These are phyloP conservation scores for Musa troglodytarum DNA, from an alignment of 176 grass and related monocot genomes.

Conservation along the genomic window DNA sequence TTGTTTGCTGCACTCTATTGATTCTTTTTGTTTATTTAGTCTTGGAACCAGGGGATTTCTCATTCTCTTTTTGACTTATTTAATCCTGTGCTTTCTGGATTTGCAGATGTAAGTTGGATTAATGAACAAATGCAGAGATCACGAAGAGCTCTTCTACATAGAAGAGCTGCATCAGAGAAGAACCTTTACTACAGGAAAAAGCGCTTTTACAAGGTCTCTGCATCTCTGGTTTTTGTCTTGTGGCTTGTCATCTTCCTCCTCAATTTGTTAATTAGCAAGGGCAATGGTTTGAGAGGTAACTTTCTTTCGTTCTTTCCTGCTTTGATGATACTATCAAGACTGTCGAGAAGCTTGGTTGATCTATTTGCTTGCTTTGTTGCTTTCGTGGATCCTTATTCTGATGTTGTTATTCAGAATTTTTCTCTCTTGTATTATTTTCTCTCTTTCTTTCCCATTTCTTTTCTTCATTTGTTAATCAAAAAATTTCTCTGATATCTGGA, in stretches of 20 bases:
- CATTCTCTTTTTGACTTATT: background rate
- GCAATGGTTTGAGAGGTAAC: slow-evolving; percentile 60
- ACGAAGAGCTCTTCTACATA: slow-evolving; percentile 48
- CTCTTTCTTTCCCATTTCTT: background rate
- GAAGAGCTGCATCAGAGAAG: slow-evolving; percentile 51
- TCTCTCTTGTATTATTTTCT: background rate
- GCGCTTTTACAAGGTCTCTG: slow-evolving; percentile 55
- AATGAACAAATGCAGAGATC: slow-evolving; percentile 83
- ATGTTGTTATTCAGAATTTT: background rate
- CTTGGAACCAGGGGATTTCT: background rate
- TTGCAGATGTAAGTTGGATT: slow-evolving; percentile 23
- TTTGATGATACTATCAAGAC: background rate
- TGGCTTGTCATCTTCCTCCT: slow-evolving; percentile 72
- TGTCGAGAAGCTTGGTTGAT: background rate
- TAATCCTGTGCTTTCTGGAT: background rate
- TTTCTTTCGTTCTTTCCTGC: background rate
- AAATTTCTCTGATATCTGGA: background rate
- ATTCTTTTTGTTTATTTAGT: background rate
- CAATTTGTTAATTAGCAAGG: slow-evolving; percentile 59
- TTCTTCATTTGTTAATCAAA: background rate
- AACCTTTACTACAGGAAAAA: slow-evolving; percentile 33
- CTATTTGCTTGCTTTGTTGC: background rate
- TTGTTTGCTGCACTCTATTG: background rate
- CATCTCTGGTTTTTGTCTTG: slow-evolving; percentile 48
- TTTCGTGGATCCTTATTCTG: background rate